Evolutionary conservation across 1,284 basidiomycete genomes (phyloP).

Genomic region (Rhodotorula sp.): DNA sequence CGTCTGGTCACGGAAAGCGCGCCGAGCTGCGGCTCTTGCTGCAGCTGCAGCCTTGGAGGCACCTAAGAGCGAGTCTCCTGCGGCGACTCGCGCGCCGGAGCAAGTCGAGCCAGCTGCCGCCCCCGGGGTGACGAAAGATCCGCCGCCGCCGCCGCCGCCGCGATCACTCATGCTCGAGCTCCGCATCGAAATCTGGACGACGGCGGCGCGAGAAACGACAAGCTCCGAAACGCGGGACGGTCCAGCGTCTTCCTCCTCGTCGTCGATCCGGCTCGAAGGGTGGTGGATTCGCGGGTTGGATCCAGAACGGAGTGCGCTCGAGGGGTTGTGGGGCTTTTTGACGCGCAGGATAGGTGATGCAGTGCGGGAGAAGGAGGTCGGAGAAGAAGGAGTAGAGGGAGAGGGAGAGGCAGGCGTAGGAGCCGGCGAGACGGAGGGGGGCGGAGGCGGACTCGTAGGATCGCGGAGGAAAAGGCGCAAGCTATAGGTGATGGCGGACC

Average conservation of each 20-base stretch:
- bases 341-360: conserved; percentile 5
- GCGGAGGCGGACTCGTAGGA: neutral
- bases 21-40: neutral
- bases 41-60: too few relatives aligned
- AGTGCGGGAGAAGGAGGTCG: neutral
- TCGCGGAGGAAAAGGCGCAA: neutral
- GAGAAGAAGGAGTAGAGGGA: neutral
- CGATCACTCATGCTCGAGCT: neutral
- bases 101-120: too few relatives aligned
- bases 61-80: too few relatives aligned
- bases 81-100: too few relatives aligned
- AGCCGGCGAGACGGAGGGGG: too few relatives aligned
- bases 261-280: neutral
- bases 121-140: neutral
- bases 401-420: neutral
- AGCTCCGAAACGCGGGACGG: neutral
- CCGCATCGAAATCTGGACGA: neutral
- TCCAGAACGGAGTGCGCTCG: neutral
- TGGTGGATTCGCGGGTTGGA: conserved; percentile 3
- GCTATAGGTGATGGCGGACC: too few relatives aligned
- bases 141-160: neutral
- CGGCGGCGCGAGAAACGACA: neutral
- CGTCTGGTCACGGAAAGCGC: conserved; percentile 15
- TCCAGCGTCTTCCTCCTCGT: neutral
- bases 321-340: conserved; percentile 9